Conservation (phyloP, 2,329 filamentous ascomycete genomes). For the Colletotrichum salicis region DNA sequence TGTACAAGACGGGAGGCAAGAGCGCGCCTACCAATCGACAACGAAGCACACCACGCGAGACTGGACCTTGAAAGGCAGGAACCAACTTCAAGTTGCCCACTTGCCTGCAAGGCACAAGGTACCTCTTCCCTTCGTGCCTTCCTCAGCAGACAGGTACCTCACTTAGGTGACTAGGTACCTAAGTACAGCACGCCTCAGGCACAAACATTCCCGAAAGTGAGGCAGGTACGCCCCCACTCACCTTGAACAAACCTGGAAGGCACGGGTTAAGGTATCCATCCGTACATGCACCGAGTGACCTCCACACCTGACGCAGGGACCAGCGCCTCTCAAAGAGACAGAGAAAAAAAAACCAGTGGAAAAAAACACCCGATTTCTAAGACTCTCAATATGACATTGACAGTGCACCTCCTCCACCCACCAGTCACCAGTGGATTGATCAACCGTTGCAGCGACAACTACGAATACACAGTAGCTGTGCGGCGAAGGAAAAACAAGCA, state of each 20-base stretch:
- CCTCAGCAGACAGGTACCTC: background rate
- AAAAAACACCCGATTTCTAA: background rate
- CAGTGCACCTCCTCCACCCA: no score
- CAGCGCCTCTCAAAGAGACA: background rate
- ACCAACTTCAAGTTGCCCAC: background rate
- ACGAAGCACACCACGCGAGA: background rate
- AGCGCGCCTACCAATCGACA: background rate
- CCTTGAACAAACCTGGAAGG: background rate
- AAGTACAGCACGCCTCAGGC: background rate
- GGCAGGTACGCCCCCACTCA: background rate
- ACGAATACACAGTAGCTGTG: no score
- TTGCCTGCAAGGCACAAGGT: constrained; percentile 18
- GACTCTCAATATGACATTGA: no score
- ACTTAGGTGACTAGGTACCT: no score
- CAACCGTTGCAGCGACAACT: constrained; percentile 20
- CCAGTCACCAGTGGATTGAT: background rate
- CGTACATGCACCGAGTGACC: background rate
- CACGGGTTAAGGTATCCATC: background rate
- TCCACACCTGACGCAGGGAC: constrained; percentile 24
- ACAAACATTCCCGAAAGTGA: background rate
- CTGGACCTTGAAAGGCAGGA: background rate
- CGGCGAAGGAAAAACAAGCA: constrained; percentile 13
- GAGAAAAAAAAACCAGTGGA: background rate
- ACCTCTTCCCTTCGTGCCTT: background rate
- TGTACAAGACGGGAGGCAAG: background rate